A percentile compares a stretch with the other conserved stretches of the same genome.
phyloP scores from a whole-genome alignment of 495 filamentous ascomycete genomes.

The Daldinia childiae region DNA sequence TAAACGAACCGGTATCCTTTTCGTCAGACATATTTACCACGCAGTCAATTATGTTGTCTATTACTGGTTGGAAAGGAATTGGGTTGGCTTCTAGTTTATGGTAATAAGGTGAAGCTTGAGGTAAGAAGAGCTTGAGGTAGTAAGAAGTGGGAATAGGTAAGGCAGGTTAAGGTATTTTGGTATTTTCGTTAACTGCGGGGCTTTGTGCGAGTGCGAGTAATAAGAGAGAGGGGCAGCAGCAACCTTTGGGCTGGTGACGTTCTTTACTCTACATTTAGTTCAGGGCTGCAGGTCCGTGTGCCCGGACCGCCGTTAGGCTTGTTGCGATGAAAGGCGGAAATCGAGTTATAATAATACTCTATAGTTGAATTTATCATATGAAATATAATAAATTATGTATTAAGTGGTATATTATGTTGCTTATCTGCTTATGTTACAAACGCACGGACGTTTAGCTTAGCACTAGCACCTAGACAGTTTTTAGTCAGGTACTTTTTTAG shows the following conservation, averaged over 20 bases:
- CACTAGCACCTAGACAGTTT: background rate
- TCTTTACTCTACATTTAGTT: slow-evolving; percentile 27
- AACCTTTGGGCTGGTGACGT: slow-evolving; percentile 34
- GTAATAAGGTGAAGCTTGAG: slow-evolving; percentile 4
- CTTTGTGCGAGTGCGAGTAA: slow-evolving; percentile 43
- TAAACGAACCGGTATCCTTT: slow-evolving; percentile 41
- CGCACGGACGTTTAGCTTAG: slow-evolving; percentile 16
- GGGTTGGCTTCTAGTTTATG: slow-evolving; percentile 3
- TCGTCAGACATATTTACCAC: slow-evolving; percentile 39
- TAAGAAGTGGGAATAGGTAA: slow-evolving; percentile 14
- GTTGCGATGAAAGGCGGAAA: slow-evolving; percentile 6
- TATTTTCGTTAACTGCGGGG: slow-evolving; percentile 42
- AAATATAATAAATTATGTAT: background rate
- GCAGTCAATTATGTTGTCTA: background rate
- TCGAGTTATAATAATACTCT: background rate
- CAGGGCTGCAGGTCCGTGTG: slow-evolving; percentile 39
- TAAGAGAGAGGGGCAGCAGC: slow-evolving; percentile 31
- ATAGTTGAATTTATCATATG: background rate
- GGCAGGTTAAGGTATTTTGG: slow-evolving; percentile 35
- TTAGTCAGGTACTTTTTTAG: slow-evolving; percentile 34
- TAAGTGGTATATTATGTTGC: background rate
- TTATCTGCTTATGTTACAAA: slow-evolving; percentile 4
- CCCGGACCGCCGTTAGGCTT: slow-evolving; percentile 2
- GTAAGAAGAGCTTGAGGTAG: slow-evolving; percentile 5
- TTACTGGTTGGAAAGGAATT: slow-evolving; percentile 1